Evolutionary conservation across 2,329 filamentous ascomycete species (phyloP).

Genomic region (Diplocarpon rosae): DNA sequence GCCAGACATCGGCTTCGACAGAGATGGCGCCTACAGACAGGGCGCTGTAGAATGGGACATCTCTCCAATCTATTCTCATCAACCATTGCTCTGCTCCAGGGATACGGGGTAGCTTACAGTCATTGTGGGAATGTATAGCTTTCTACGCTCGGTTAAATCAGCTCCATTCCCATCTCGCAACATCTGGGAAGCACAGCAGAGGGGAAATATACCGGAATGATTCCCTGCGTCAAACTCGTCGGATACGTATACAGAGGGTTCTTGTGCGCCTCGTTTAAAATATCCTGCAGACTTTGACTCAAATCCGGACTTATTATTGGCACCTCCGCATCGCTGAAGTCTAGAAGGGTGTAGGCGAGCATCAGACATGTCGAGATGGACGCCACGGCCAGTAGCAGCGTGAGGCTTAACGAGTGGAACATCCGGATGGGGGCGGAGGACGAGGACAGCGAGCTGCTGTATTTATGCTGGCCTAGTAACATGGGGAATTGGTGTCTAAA

Average conservation of each 20-base stretch:
- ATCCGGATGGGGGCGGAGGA: background rate
- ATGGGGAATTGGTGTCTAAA: too few species aligned
- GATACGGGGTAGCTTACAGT: conserved; percentile 43
- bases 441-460: background rate
- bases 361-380: conserved; percentile 11
- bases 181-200: background rate
- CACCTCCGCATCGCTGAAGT: conserved; percentile 3
- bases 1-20: conserved; percentile 24
- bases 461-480: background rate
- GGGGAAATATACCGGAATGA: conserved; percentile 38
- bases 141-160: conserved; percentile 28
- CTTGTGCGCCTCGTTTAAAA: conserved; percentile 42
- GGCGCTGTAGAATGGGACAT: conserved; percentile 22
- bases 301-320: conserved; percentile 25
- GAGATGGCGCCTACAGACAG: conserved; percentile 20
- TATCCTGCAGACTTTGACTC: conserved; percentile 40
- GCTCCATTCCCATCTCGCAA: background rate
- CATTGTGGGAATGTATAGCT: conserved; percentile 46
- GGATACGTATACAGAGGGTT: conserved; percentile 45
- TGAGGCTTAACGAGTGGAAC: conserved; percentile 1
- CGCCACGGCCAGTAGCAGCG: conserved; percentile 6
- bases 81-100: background rate
- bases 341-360: conserved; percentile 8
- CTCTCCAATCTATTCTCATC: conserved; percentile 29
- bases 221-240: conserved; percentile 48